These are phyloP conservation scores for Colletotrichum euphorbiae DNA, from an alignment of 2,329 filamentous ascomycete species.

Conservation along the genomic window DNA sequence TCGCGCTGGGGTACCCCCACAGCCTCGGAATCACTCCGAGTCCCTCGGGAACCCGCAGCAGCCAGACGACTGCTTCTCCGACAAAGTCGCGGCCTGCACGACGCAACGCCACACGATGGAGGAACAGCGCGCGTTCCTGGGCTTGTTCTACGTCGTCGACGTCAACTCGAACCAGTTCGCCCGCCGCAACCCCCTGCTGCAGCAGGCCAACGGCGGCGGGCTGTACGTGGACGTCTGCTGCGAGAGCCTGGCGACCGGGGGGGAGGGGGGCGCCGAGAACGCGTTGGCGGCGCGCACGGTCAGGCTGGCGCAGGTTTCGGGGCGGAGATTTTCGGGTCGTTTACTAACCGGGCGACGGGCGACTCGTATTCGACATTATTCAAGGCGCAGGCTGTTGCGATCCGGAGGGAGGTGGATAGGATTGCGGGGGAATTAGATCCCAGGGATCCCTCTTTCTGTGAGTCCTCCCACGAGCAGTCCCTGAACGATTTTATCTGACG, in stretches of 20 bases:
- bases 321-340: slow-evolving; percentile 49
- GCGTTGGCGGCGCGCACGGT: slow-evolving; percentile 50
- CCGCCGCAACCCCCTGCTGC: slow-evolving; percentile 48
- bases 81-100: neutral
- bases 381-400: slow-evolving; percentile 48
- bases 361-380: slow-evolving; percentile 49
- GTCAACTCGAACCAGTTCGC: slow-evolving; percentile 52
- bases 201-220: slow-evolving; percentile 28
- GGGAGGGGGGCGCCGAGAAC: slow-evolving; percentile 43
- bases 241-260: slow-evolving; percentile 46
- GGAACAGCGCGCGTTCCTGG: slow-evolving; percentile 53
- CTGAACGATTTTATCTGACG: neutral
- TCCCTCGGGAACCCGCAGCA: neutral
- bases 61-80: slow-evolving; percentile 30
- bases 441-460: slow-evolving; percentile 39
- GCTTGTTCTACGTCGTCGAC: slow-evolving; percentile 42
- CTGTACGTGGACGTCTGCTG: slow-evolving; percentile 50
- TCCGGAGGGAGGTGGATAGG: slow-evolving; percentile 49
- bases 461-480: neutral
- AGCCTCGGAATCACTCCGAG: slow-evolving; percentile 51
- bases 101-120: slow-evolving; percentile 45
- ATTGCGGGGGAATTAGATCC: slow-evolving; percentile 47
- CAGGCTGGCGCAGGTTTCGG: slow-evolving; percentile 51
- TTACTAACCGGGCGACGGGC: slow-evolving; percentile 45
- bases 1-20: slow-evolving; percentile 56